Evolutionary conservation across 164 flowering plant genomes (phyloP).

Genomic region (Vitis rupestris): DNA sequence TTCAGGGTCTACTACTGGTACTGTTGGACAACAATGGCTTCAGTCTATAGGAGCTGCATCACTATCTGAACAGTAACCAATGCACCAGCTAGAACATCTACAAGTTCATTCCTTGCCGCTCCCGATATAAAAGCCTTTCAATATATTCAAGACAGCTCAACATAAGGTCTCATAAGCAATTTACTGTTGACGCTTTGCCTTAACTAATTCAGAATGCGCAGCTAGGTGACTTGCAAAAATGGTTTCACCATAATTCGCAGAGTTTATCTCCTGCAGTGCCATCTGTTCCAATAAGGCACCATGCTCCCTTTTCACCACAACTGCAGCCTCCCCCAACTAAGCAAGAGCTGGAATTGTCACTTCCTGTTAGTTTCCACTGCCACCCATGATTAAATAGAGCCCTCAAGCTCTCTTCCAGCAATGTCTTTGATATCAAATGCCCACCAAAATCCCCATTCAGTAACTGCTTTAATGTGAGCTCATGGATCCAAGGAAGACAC

Average conservation of each 20-base stretch:
- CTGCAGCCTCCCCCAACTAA: conserved; percentile 7
- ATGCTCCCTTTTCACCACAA: conserved; percentile 27
- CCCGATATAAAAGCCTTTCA: conserved; percentile 40
- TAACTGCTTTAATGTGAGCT: no score
- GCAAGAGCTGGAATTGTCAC: no score
- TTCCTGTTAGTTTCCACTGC: no score
- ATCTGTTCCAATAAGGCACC: conserved; percentile 30
- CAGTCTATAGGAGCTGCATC: conserved; percentile 33
- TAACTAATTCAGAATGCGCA: conserved; percentile 23
- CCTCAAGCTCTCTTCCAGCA: no score
- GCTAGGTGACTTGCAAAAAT: conserved; percentile 21
- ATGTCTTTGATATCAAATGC: no score
- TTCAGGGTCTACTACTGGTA: conserved; percentile 29
- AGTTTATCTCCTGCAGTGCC: conserved; percentile 28
- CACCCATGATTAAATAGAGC: no score
- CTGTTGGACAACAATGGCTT: conserved; percentile 33
- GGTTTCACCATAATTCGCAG: conserved; percentile 24
- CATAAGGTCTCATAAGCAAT: conserved; percentile 17
- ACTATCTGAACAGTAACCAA: conserved; percentile 45
- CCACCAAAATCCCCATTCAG: no score
- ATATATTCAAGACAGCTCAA: conserved; percentile 24
- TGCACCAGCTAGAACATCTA: conserved; percentile 35
- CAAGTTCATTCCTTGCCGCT: conserved; percentile 29
- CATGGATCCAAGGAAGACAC: no score
- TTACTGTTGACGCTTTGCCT: conserved; percentile 25